Percentiles rank a stretch among this genome's conserved stretches.
These are phyloP conservation scores for Zasmidium cellare DNA, from an alignment of 2,329 filamentous ascomycete genomes.

Conservation along the genomic window DNA sequence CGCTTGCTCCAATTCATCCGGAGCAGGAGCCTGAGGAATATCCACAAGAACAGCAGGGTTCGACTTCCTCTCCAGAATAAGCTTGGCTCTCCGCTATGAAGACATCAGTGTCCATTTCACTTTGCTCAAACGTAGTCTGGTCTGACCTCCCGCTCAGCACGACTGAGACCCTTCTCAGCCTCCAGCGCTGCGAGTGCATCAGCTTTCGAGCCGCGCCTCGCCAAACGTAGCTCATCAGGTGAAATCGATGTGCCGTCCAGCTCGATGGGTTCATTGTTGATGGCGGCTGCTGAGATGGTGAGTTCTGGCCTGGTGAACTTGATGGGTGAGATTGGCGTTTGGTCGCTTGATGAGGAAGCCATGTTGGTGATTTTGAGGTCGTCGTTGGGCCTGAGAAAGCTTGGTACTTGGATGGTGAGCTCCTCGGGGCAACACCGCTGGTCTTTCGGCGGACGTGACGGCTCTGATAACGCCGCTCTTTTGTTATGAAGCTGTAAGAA, in stretches of 20 bases:
- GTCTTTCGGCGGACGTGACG: no score
- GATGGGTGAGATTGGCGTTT: conserved; percentile 31
- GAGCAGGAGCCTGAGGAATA: conserved; percentile 43
- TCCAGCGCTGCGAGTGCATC: conserved; percentile 17
- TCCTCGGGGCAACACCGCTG: no score
- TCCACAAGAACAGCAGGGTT: conserved; percentile 49
- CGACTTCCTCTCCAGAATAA: conserved; percentile 38
- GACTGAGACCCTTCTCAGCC: conserved; percentile 13
- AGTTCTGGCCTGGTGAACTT: conserved; percentile 32
- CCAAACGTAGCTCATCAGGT: conserved; percentile 17
- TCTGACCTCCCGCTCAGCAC: conserved; percentile 27
- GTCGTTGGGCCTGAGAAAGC: no score
- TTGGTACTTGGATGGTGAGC: no score
- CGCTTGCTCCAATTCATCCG: conserved; percentile 44
- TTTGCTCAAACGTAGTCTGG: not conserved
- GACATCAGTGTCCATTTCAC: not conserved
- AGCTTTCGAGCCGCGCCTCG: conserved; percentile 20
- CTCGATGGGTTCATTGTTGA: conserved; percentile 47
- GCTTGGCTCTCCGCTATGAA: conserved; percentile 30
- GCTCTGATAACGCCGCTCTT: no score
- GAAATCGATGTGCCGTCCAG: conserved; percentile 41
- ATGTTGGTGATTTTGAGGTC: not conserved
- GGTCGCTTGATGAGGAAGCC: not conserved
- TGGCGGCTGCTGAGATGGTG: conserved; percentile 39
- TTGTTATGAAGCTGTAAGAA: not conserved